Evolutionary conservation across 805 yeast genomes (phyloP), one percentile per base, ranked within the genome.

Genomic region (Nakazawaea populi): DNA sequence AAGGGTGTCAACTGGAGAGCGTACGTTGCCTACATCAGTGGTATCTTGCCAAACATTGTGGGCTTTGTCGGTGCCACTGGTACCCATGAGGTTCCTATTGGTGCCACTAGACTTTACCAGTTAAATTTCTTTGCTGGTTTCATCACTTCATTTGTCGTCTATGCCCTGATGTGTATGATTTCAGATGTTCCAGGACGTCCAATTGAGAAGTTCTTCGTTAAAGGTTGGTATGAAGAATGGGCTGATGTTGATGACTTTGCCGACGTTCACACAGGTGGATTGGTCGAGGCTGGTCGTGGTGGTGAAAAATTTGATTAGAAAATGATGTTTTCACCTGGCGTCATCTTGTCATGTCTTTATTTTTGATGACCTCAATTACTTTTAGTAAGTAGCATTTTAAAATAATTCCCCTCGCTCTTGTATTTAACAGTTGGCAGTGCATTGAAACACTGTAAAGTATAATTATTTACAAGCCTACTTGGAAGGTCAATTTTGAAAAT

Each of bases 41-140:
- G 96, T 50, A 83, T 90, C 53, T 71, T 82, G 36, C 94, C 96
- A 44, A 89, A 89, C 60, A 83, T 89, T 61, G 86, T 86, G 24
- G 97, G 97, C 1, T 89, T 89, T 59, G 92, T 85, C 6, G 89
- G 96, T 55, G 89, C 90, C 8, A 82, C 87, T 28, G 87, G 84
- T 39, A 77, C 82, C n/a, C 76, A 73, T 53, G 51, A 45, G 6
- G 95, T 89, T 12, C 95, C 96, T 31, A 69, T 71, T 44, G 96
- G 92, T 34, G 96, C 96, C 9, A 78, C 80, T 52, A 73, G 79
- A 52, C 79, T 89, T 44, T 89, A 87, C 71, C 71, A 83, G 54
- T 69, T 89, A 58, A 85, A 85, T 65, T 89, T 83, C 72, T 82
- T 89, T 57, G 76, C 85, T 53, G 96, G 97, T 1, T 88, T 85